Base-by-base conservation (phyloP, 1,139 yeast species). In the Suhomyces taliae region DNA sequence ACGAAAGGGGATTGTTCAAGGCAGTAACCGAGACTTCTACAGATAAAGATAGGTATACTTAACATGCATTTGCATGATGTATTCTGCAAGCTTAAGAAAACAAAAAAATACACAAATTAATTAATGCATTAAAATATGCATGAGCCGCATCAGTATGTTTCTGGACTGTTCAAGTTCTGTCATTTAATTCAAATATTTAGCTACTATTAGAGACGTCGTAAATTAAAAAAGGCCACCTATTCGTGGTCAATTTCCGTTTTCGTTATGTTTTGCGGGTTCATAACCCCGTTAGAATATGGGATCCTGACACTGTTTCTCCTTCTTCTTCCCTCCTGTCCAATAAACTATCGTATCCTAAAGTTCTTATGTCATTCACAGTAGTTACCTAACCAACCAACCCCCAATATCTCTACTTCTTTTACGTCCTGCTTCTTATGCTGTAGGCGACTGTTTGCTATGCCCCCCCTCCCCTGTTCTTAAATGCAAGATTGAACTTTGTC, bases 11-110 rank as follows among this genome's bases (percentile, higher is more conserved):
- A 19, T 24, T 36, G 10, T 41, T 33, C 27, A 37, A 12, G 8
- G 27, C 24, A 43, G 41, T 34, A 43, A 43, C 45, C 45, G 45
- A 43, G 45, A 31, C 34, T 43, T 43, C 41, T 36, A 39, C 36
- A 36, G 36, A 32, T 19, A 19, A 31, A 32, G 46, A 43, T 43
- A 43, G 36, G 6, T 41, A 36, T 39, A 27, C 27, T 29, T 33
- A 34, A 29, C 39, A 36, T 40, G 42, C 37, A 36, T 19, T n/a
- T 27, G 32, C 38, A 39, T 39, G 31, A 39, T 12, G 39, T 27
- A 32, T 14, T 26, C 34, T 36, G 37, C 42, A 39, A 32, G 27
- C 34, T 29, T 37, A 19, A 27, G 26, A 31, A 37, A 37, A 31
- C 31, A 24, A 9, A 10, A 12, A 14, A 35, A 35, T 14, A 15